Evolutionary conservation across 2,329 filamentous ascomycete genomes (phyloP).

Genomic region (Hypocreales sp.): DNA sequence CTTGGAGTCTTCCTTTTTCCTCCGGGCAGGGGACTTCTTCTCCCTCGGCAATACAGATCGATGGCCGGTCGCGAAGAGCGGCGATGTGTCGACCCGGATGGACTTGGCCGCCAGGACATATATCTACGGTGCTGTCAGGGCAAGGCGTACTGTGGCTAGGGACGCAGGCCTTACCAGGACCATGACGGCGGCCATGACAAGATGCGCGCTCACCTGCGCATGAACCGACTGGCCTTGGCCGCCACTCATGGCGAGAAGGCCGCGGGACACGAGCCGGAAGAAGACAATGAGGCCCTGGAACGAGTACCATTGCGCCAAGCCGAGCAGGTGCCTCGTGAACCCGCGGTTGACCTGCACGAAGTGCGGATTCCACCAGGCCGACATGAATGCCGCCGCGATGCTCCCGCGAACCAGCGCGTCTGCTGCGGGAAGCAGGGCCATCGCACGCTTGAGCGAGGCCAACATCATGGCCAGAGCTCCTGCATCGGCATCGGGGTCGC

Average conservation of each 20-base stretch:
- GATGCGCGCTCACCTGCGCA: constrained; percentile 36
- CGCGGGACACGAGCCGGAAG: constrained; percentile 34
- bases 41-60: constrained; percentile 11
- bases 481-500: constrained; percentile 15
- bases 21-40: constrained; percentile 9
- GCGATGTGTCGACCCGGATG: constrained; percentile 41
- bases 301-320: constrained; percentile 49
- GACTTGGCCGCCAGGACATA: constrained; percentile 25
- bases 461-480: constrained; percentile 5
- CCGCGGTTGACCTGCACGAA: constrained; percentile 45
- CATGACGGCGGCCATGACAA: constrained; percentile 35
- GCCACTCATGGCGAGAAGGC: constrained; percentile 22
- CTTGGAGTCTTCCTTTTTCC: constrained; percentile 17
- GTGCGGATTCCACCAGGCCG: constrained; percentile 55
- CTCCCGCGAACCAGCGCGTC: constrained; percentile 29
- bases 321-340: constrained; percentile 42
- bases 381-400: constrained; percentile 30
- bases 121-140: constrained; percentile 20
- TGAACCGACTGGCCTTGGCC: constrained; percentile 20
- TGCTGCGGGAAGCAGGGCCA: constrained; percentile 21
- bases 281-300: constrained; percentile 45
- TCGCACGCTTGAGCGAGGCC: constrained; percentile 5
- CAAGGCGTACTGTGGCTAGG: neutral
- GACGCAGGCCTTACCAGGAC: constrained; percentile 28
- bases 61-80: constrained; percentile 26